These are phyloP conservation scores for Eucalyptus regnans DNA, from an alignment of 345 rosid genomes.

Conservation along the genomic window DNA sequence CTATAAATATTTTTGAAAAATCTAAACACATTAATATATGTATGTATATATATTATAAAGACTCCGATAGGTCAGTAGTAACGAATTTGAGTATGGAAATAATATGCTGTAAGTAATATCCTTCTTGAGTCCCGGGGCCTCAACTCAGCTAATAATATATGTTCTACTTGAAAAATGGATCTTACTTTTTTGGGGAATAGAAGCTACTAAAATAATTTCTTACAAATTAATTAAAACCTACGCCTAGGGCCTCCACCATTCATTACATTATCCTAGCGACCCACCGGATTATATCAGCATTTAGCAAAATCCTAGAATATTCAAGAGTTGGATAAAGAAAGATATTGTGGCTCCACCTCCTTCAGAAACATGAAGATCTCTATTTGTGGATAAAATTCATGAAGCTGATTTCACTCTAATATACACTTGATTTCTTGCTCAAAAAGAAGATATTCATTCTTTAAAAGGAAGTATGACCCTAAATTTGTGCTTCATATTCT, in stretches of 20 bases:
- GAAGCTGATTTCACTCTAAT: neutral
- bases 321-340: neutral
- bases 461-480: neutral
- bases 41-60: neutral
- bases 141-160: neutral
- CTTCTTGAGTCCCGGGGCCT: neutral
- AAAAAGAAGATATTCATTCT: neutral
- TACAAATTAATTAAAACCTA: neutral
- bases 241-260: neutral
- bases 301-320: neutral
- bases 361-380: neutral
- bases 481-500: neutral
- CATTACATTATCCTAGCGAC: neutral
- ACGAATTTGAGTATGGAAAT: neutral
- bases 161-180: neutral
- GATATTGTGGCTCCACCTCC: neutral
- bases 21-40: neutral
- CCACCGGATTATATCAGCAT: neutral
- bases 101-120: neutral
- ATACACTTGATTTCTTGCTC: neutral
- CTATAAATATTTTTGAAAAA: neutral
- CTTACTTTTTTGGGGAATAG: neutral
- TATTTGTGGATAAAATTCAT: neutral
- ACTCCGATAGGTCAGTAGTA: neutral
- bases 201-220: neutral